Evolutionary conservation across 257 asterid genomes (phyloP).

Genomic region (Nicotiana noctiflora): DNA sequence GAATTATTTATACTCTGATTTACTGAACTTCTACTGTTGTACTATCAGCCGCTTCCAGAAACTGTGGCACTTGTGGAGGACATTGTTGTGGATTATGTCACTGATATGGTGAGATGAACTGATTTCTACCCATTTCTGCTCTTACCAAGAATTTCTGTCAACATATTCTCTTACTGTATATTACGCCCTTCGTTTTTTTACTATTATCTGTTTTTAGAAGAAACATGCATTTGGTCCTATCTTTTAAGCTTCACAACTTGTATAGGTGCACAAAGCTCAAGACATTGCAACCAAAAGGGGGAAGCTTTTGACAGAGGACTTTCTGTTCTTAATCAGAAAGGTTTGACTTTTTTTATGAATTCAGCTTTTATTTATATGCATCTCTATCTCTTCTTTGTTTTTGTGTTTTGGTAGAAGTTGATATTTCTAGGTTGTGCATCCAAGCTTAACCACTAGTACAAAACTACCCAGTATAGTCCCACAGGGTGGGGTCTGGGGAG

Average conservation of each 20-base stretch:
- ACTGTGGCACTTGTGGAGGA: conserved; percentile 87
- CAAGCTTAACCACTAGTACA: too few relatives aligned
- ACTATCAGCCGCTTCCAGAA: conserved; percentile 82
- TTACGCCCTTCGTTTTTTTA: neutral
- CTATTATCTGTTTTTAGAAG: neutral
- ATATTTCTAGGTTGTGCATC: neutral
- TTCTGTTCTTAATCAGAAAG: conserved; percentile 74
- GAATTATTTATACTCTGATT: neutral
- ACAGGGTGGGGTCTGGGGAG: too few relatives aligned
- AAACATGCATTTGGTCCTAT: neutral
- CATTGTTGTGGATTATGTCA: conserved; percentile 89
- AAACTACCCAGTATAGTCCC: too few relatives aligned
- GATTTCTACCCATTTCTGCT: neutral
- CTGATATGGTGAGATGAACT: conserved; percentile 55
- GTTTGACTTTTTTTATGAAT: conserved; percentile 31
- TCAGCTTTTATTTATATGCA: neutral
- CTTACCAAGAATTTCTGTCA: neutral
- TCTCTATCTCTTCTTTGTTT: too few relatives aligned
- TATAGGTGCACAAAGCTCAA: conserved; percentile 87
- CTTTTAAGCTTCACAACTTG: neutral
- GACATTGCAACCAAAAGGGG: conserved; percentile 76
- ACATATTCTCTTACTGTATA: neutral
- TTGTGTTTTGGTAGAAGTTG: neutral
- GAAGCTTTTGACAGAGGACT: conserved; percentile 82
- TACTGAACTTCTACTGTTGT: conserved; percentile 8